A percentile compares a stretch with the other conserved stretches of the same genome.
These are phyloP conservation scores for Fusarium liriodendri DNA, from an alignment of 2,329 filamentous ascomycete genomes.

Conservation along the genomic window DNA sequence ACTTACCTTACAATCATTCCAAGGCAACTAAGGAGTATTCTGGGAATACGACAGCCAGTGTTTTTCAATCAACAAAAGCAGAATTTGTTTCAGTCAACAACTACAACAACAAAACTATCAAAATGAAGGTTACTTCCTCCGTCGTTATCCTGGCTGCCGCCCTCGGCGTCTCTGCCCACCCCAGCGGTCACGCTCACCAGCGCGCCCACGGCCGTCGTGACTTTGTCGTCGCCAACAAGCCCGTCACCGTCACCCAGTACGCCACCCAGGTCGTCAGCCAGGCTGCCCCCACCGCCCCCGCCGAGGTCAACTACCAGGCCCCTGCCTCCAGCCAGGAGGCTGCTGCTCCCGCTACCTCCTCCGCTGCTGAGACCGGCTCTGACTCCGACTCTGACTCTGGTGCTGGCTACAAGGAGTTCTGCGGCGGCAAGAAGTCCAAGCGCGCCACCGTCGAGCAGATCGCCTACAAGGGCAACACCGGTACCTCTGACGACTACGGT, in stretches of 20 bases:
- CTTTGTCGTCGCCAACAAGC: slow-evolving; percentile 51
- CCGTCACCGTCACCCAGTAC: slow-evolving; percentile 42
- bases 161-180: slow-evolving; percentile 55
- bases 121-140: slow-evolving; percentile 56
- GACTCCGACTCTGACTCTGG: slow-evolving; percentile 26
- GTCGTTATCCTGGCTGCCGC: slow-evolving; percentile 53
- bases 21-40: slow-evolving; percentile 41
- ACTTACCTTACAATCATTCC: slow-evolving; percentile 36
- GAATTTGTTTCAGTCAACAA: slow-evolving; percentile 13
- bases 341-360: not conserved
- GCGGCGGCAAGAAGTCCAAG: slow-evolving; percentile 53
- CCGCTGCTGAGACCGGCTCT: slow-evolving; percentile 12
- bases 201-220: slow-evolving; percentile 49
- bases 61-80: slow-evolving; percentile 17
- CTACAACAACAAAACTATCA: slow-evolving; percentile 30
- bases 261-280: slow-evolving; percentile 30
- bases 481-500: slow-evolving; percentile 55
- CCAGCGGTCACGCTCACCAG: slow-evolving; percentile 52
- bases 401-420: slow-evolving; percentile 48
- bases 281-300: slow-evolving; percentile 2
- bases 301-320: slow-evolving; percentile 2
- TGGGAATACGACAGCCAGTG: slow-evolving; percentile 31
- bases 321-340: not conserved
- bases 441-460: slow-evolving; percentile 60
- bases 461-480: slow-evolving; percentile 60